These are phyloP conservation scores for Megacollybia marginata DNA, from an alignment of 768 basidiomycete genomes.

Conservation along the genomic window DNA sequence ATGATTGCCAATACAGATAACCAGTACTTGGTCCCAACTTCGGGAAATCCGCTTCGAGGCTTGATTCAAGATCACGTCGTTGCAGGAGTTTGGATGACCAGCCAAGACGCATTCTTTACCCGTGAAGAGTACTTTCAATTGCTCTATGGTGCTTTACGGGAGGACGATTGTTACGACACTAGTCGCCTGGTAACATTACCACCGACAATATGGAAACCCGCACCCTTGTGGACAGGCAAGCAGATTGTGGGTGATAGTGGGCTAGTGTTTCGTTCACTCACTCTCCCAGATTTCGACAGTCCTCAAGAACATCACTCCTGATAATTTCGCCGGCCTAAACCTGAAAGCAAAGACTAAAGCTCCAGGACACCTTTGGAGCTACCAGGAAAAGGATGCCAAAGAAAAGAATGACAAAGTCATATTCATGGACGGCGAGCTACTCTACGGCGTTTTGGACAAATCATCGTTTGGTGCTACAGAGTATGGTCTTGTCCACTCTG, in stretches of 20 bases:
- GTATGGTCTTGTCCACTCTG: constrained; percentile 94
- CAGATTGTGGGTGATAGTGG: constrained; percentile 68
- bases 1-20: constrained; percentile 97
- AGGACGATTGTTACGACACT: constrained; percentile 56
- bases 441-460: constrained; percentile 94
- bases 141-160: constrained; percentile 88
- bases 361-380: constrained; percentile 78
- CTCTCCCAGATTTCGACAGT: constrained; percentile 80
- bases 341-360: constrained; percentile 85
- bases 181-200: constrained; percentile 75
- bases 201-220: constrained; percentile 89
- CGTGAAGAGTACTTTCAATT: constrained; percentile 96
- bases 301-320: constrained; percentile 85
- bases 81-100: constrained; percentile 99
- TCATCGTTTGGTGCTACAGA: constrained; percentile 95
- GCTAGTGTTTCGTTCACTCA: not conserved
- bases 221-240: constrained; percentile 94
- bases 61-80: constrained; percentile 99
- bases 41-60: constrained; percentile 94
- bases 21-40: constrained; percentile 98
- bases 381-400: constrained; percentile 36
- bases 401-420: constrained; percentile 76
- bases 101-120: constrained; percentile 89
- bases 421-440: constrained; percentile 88
- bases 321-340: constrained; percentile 72